Evolutionary conservation across 2,329 filamentous ascomycete species (phyloP).

Genomic region (Emydomyces testavorans): DNA sequence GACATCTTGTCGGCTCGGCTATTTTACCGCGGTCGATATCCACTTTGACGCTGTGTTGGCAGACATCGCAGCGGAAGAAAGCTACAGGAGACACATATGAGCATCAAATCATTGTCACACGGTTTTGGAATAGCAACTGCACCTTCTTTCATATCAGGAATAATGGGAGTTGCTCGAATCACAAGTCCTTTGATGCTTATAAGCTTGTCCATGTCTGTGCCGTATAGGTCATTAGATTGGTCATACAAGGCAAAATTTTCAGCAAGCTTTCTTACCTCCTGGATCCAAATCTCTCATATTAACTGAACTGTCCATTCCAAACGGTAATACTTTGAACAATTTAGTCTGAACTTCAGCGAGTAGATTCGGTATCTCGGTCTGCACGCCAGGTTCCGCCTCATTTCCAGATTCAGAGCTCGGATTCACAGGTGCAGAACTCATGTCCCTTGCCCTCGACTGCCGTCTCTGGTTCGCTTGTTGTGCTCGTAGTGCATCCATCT

Average conservation of each 20-base stretch:
- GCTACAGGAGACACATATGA: conserved; percentile 38
- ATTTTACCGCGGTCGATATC: conserved; percentile 94
- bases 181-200: conserved; percentile 92
- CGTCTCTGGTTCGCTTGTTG: conserved; percentile 37
- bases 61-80: conserved; percentile 91
- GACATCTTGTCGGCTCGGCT: conserved; percentile 81
- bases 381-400: conserved; percentile 25
- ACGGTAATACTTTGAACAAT: conserved; percentile 77
- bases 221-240: conserved; percentile 19
- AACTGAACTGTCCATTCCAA: conserved; percentile 72
- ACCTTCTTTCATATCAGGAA: conserved; percentile 94
- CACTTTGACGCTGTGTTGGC: conserved; percentile 80
- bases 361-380: conserved; percentile 52
- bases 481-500: conserved; percentile 59
- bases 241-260: neutral
- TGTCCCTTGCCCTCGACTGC: conserved; percentile 38
- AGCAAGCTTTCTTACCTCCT: conserved; percentile 41
- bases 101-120: conserved; percentile 6
- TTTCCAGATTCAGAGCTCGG: conserved; percentile 67
- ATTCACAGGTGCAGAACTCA: conserved; percentile 63
- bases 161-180: conserved; percentile 88
- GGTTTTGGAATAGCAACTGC: conserved; percentile 17
- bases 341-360: conserved; percentile 65
- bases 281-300: conserved; percentile 94
- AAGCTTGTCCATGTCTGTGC: conserved; percentile 79